phyloP scores from a whole-genome alignment of 148 eudicot species.

The Arctostaphylos glauca region DNA sequence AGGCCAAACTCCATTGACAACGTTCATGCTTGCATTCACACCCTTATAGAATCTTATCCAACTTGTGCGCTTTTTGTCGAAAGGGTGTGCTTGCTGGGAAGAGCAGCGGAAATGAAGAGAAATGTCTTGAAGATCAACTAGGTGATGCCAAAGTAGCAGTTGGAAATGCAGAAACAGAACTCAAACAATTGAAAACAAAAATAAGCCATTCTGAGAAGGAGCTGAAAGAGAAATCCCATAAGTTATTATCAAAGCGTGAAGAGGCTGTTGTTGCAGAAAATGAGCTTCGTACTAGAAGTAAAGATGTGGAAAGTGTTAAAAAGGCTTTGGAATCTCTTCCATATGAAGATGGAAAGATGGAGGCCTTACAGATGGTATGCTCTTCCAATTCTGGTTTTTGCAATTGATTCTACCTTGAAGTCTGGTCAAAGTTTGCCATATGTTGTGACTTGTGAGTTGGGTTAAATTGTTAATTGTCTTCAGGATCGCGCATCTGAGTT shows the following conservation, averaged over 20 bases:
- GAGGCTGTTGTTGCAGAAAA: constrained; percentile 84
- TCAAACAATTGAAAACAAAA: constrained; percentile 84
- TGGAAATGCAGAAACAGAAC: constrained; percentile 80
- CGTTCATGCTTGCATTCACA: background rate
- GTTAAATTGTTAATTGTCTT: background rate
- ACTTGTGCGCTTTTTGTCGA: constrained; percentile 11
- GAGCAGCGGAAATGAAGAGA: constrained; percentile 88
- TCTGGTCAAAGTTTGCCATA: background rate
- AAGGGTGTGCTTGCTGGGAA: constrained; percentile 96
- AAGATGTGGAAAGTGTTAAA: constrained; percentile 62
- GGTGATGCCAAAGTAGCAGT: constrained; percentile 91
- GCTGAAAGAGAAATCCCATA: constrained; percentile 65
- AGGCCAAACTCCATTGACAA: background rate
- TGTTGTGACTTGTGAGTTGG: background rate
- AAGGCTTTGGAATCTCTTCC: constrained; percentile 64
- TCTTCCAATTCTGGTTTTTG: constrained; percentile 6
- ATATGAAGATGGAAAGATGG: constrained; percentile 76
- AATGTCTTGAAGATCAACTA: constrained; percentile 94
- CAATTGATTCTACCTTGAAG: background rate
- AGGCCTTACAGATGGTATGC: constrained; percentile 65
- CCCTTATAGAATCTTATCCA: background rate
- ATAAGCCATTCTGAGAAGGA: constrained; percentile 80
- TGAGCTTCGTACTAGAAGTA: constrained; percentile 55
- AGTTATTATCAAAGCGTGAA: constrained; percentile 64
- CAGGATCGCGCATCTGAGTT: constrained; percentile 74